Evolutionary conservation across 106 monocot genomes (phyloP), one percentile per base, ranked within the genome.

Genomic region (Dendrobium officinale): DNA sequence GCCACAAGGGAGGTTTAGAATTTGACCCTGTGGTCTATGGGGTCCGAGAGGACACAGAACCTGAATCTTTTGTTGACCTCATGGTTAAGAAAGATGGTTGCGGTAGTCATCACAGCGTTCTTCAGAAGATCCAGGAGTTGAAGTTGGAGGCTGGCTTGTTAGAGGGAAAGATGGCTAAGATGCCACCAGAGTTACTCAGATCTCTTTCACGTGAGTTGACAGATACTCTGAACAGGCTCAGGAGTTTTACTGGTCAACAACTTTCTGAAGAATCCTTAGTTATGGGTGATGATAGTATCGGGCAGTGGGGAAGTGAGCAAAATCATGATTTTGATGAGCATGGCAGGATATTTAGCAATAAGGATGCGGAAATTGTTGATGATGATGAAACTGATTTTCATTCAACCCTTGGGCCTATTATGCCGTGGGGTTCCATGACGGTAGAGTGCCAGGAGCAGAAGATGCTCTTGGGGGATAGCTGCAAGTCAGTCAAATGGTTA

Each of bases 41-140:
- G 11, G 82, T 98, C 11, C 88, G 78, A 45, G 97, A 98, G 29
- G 97, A 98, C 13, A 79, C 78, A 24, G 94, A 92, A 68, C 77
- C 88, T 19, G 90, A 90, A 45, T 85, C 88, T 4, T 89, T 86
- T 58, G 80, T 82, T 59, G 86, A 80, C 66, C 73, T 87, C 67
- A 45, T 88, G 55, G 83, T 83, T 5, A 89, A 86, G 78, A 90
- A 90, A 45, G 85, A 87, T 22, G 76, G 55, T 31, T 72, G 75
- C 45, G 87, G 88, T 81, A 88, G 85, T 24, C 77, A 85, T 22
- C 72, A 66, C 54, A 16, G 82, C 0, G 85, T 94, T 51, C 77
- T 98, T 51, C 94, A 91, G 73, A 92, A 92, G 77, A 48, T 92
- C 17, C 89, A 91, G 55, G 92, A 98, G 47, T 82, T 98, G 16